phyloP scores from a whole-genome alignment of 805 yeast species.

The Wickerhamomyces pijperi region DNA sequence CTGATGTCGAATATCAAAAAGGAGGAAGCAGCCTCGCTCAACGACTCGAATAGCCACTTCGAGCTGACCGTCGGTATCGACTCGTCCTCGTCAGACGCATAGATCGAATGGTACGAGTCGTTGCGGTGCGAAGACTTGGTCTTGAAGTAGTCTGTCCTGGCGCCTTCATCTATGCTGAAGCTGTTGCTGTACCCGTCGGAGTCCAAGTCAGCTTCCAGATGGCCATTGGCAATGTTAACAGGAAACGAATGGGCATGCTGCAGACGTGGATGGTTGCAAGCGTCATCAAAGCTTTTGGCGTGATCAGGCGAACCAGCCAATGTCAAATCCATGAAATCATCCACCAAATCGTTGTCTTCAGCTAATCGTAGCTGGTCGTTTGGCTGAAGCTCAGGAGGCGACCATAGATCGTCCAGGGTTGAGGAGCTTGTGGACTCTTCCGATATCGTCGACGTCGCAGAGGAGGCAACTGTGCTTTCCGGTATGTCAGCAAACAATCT shows the following conservation, averaged over 20 bases:
- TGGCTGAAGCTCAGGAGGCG: slow-evolving; percentile 27
- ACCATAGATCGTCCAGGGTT: slow-evolving; percentile 22
- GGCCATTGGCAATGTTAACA: slow-evolving; percentile 1
- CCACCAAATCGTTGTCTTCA: slow-evolving; percentile 11
- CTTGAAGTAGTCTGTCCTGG: slow-evolving; percentile 2
- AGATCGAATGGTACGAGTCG: slow-evolving; percentile 29
- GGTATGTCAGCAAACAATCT: neutral
- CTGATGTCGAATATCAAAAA: slow-evolving; percentile 30
- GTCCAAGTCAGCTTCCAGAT: neutral
- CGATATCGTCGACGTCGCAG: slow-evolving; percentile 2
- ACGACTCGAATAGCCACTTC: slow-evolving; percentile 27
- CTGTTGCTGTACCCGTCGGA: neutral
- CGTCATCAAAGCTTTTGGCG: slow-evolving; percentile 3
- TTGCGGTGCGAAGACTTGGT: slow-evolving; percentile 18
- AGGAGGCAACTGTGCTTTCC: neutral
- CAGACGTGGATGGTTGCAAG: slow-evolving; percentile 3
- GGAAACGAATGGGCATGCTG: slow-evolving; percentile 9
- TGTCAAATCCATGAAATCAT: slow-evolving; percentile 6
- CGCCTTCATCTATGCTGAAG: neutral
- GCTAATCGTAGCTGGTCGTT: slow-evolving; percentile 26
- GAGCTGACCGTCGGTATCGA: slow-evolving; percentile 39
- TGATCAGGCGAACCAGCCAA: slow-evolving; percentile 1
- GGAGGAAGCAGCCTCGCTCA: slow-evolving; percentile 32
- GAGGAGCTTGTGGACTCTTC: slow-evolving; percentile 10
- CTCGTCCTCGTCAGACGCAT: slow-evolving; percentile 22